These are phyloP conservation scores for Sequoia sempervirens DNA, from an alignment of 75 land plant genomes.

Conservation along the genomic window DNA sequence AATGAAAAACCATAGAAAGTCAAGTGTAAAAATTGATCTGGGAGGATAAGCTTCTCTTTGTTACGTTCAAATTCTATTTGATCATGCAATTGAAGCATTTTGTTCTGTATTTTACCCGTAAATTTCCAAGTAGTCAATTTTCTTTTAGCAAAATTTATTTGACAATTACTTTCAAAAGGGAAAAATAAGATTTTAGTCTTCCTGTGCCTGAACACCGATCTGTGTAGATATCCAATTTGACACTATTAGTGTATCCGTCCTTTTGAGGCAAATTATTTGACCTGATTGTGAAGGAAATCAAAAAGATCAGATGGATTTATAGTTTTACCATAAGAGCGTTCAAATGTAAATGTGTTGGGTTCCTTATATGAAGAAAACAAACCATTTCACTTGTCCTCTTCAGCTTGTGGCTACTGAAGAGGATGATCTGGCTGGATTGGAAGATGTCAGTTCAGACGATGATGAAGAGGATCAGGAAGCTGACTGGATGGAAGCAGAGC, in stretches of 20 bases:
- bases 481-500: constrained; percentile 59
- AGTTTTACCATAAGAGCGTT: background rate
- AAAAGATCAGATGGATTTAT: background rate
- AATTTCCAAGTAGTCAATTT: background rate
- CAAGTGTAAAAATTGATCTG: background rate
- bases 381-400: background rate
- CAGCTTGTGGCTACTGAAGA: constrained; percentile 76
- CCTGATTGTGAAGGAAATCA: background rate
- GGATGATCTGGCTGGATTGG: constrained; percentile 86
- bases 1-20: background rate
- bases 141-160: background rate
- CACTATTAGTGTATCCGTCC: background rate
- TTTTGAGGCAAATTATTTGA: background rate
- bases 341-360: background rate
- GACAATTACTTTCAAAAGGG: background rate
- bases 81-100: background rate
- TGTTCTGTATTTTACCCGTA: background rate
- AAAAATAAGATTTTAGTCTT: background rate
- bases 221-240: background rate
- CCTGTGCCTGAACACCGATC: background rate
- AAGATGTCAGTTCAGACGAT: constrained; percentile 81
- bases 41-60: background rate
- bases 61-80: background rate
- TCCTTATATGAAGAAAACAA: background rate
- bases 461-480: constrained; percentile 71